These are phyloP conservation scores for Babesia divergens DNA, from an alignment of 169 alveolate genomes.

Conservation along the genomic window DNA sequence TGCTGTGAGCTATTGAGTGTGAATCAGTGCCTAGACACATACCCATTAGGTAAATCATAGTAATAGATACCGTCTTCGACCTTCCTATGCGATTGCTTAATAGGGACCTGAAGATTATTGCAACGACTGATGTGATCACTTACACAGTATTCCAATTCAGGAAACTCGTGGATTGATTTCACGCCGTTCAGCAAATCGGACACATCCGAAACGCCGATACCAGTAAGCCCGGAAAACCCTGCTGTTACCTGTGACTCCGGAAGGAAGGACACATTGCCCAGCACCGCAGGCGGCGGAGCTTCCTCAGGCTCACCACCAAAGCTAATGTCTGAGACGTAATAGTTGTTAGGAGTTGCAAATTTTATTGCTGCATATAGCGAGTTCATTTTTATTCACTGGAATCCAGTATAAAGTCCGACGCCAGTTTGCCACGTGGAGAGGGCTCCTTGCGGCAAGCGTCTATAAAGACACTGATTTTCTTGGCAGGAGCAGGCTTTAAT, in stretches of 20 bases:
- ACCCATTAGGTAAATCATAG: conserved; percentile 56
- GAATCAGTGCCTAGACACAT: not conserved
- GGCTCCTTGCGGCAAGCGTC: conserved; percentile 23
- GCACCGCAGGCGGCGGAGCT: not conserved
- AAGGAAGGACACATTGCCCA: conserved; percentile 14
- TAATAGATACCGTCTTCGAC: conserved; percentile 21
- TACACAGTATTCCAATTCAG: conserved; percentile 34
- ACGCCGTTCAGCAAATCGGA: conserved; percentile 5
- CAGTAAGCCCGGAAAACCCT: not conserved
- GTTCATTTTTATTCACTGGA: conserved; percentile 25
- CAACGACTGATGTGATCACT: not conserved
- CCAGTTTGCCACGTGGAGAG: conserved; percentile 11
- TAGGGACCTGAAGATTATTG: not conserved
- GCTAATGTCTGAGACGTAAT: conserved; percentile 3
- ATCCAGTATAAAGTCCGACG: conserved; percentile 16
- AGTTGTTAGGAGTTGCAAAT: not conserved
- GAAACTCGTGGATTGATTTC: not conserved
- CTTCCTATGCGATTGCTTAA: conserved; percentile 5
- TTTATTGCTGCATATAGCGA: conserved; percentile 16
- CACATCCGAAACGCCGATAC: not conserved
- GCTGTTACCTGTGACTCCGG: conserved; percentile 7
- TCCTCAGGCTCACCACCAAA: not conserved
- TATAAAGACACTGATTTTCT: conserved; percentile 13
- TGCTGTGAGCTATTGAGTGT: conserved; percentile 1
- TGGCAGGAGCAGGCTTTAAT: not conserved